A percentile compares a stretch with the other conserved stretches of the same genome.
Conservation (phyloP, 805 yeast genomes). For the Teunomyces kruisii region DNA sequence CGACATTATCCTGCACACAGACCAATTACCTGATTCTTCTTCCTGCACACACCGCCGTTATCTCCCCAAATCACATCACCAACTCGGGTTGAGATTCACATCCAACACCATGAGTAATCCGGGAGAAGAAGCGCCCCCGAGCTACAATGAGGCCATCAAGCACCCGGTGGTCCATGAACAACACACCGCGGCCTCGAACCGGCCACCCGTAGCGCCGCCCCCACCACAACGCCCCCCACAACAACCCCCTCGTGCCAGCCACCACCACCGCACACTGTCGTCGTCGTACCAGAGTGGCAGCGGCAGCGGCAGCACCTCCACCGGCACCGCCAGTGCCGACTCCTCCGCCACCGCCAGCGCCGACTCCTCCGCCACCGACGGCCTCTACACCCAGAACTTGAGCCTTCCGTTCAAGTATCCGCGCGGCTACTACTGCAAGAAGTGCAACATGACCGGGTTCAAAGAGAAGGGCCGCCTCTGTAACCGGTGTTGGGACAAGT, state of each 20-base stretch:
- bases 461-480: slow-evolving; percentile 27
- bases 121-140: slow-evolving; percentile 37
- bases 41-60: too few species aligned
- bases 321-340: too few species aligned
- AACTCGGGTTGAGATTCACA: too few species aligned
- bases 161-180: slow-evolving; percentile 11
- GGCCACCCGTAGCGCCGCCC: slow-evolving; percentile 8
- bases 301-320: slow-evolving; percentile 1
- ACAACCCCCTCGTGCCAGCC: slow-evolving; percentile 5
- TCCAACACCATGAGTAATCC: not conserved
- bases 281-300: too few species aligned
- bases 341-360: not conserved
- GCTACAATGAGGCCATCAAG: slow-evolving; percentile 46
- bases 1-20: too few species aligned
- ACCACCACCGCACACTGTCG: slow-evolving; percentile 4
- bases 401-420: slow-evolving; percentile 30
- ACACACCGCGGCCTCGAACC: slow-evolving; percentile 3
- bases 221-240: slow-evolving; percentile 11
- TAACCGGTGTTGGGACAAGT: slow-evolving; percentile 29
- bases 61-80: too few species aligned
- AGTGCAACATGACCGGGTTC: slow-evolving; percentile 38
- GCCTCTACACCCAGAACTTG: slow-evolving; percentile 14
- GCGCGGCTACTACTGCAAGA: slow-evolving; percentile 28
- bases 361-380: not conserved
- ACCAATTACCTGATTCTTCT: too few species aligned